A percentile compares a stretch with the other conserved stretches of the same genome.
These are phyloP conservation scores for Vigna hirtella DNA, from an alignment of 306 rosid genomes.

Conservation along the genomic window DNA sequence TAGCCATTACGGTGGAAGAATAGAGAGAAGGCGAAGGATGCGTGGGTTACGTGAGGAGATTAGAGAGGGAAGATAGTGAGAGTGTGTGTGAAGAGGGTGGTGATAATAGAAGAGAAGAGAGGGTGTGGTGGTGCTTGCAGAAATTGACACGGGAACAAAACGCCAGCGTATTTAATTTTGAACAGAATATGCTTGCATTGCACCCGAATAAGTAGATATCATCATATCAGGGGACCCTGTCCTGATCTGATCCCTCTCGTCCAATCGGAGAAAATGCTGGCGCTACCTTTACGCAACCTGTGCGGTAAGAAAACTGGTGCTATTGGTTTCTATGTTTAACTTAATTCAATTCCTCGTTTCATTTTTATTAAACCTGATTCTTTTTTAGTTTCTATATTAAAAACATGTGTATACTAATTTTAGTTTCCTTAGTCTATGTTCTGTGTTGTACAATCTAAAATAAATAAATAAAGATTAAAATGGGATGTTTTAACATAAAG, in stretches of 20 bases:
- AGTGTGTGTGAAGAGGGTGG: constrained; percentile 25
- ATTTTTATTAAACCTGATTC: too few species aligned
- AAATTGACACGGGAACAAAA: constrained; percentile 22
- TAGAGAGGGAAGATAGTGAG: background rate
- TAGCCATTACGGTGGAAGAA: constrained; percentile 64
- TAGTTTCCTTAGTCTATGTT: too few species aligned
- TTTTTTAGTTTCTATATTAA: too few species aligned
- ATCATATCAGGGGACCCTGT: constrained; percentile 5
- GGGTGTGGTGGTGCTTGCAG: constrained; percentile 22
- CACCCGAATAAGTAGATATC: constrained; percentile 14
- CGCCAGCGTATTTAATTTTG: background rate
- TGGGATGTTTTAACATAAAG: too few species aligned
- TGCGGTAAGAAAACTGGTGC: constrained; percentile 2
- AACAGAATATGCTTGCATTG: constrained; percentile 48
- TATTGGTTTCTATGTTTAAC: background rate
- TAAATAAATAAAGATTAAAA: too few species aligned
- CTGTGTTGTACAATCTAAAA: background rate
- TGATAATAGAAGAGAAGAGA: background rate
- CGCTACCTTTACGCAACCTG: constrained; percentile 58
- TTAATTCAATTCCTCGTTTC: background rate
- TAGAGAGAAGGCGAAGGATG: constrained; percentile 29
- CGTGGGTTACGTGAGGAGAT: constrained; percentile 21
- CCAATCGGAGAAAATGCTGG: constrained; percentile 46
- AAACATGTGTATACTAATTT: background rate
- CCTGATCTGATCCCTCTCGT: background rate